A percentile compares a stretch with the other conserved stretches of the same genome.
phyloP scores from a whole-genome alignment of 768 basidiomycete genomes.

The Leccinum pellstonianum region DNA sequence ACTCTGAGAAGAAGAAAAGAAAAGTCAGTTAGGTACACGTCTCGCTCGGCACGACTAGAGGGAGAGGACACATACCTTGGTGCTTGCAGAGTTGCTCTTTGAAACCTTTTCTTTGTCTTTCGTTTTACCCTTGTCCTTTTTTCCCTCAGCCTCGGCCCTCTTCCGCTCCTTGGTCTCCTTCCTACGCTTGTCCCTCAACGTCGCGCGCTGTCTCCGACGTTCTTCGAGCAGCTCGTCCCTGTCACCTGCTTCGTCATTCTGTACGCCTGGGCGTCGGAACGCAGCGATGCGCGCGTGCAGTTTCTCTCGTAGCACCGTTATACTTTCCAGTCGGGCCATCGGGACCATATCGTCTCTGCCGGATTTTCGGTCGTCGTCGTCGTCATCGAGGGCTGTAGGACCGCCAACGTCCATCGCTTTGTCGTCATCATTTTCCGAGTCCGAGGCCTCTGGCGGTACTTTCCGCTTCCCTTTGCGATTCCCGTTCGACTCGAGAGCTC shows the following conservation, averaged over 20 bases:
- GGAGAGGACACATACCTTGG: slow-evolving; percentile 45
- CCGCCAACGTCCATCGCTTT: slow-evolving; percentile 32
- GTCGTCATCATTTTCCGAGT: slow-evolving; percentile 21
- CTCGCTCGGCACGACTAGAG: slow-evolving; percentile 7
- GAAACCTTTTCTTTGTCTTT: slow-evolving; percentile 36
- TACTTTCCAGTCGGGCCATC: slow-evolving; percentile 63
- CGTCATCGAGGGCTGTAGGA: slow-evolving; percentile 28
- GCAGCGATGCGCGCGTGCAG: slow-evolving; percentile 71
- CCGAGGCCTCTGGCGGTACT: slow-evolving; percentile 23
- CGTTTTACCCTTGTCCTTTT: slow-evolving; percentile 48
- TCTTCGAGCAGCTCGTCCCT: slow-evolving; percentile 85
- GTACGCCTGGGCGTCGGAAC: slow-evolving; percentile 47
- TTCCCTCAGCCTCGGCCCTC: slow-evolving; percentile 42
- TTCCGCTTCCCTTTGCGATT: slow-evolving; percentile 51
- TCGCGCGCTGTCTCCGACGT: slow-evolving; percentile 70
- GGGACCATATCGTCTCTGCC: slow-evolving; percentile 45
- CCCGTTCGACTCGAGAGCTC: not conserved
- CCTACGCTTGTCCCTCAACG: slow-evolving; percentile 74
- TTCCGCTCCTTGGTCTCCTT: slow-evolving; percentile 87
- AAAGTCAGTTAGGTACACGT: not conserved
- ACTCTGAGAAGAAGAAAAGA: slow-evolving; percentile 39
- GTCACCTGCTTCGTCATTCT: slow-evolving; percentile 48
- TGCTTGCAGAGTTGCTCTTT: slow-evolving; percentile 41
- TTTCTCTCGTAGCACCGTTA: slow-evolving; percentile 65
- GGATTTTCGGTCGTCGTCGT: not conserved